A percentile compares a stretch with the other conserved stretches of the same genome.
Conservation (phyloP, 805 yeast genomes). For the Candida morakotiae region DNA sequence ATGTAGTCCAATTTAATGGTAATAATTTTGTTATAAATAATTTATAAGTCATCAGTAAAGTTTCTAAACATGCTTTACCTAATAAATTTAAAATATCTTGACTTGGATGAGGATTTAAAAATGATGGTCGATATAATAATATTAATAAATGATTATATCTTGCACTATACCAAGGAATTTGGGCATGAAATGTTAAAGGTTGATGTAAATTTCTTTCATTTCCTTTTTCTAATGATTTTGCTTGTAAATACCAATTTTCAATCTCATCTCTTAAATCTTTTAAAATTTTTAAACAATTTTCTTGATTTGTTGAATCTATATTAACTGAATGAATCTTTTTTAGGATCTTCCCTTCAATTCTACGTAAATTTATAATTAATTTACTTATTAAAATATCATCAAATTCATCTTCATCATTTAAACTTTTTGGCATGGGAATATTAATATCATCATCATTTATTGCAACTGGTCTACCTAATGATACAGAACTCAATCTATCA, state of each 20-base stretch:
- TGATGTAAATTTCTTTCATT: not conserved
- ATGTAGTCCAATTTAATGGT: constrained; percentile 49
- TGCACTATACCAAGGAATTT: constrained; percentile 31
- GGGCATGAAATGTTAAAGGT: constrained; percentile 19
- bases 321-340: constrained; percentile 43
- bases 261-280: constrained; percentile 29
- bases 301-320: constrained; percentile 25
- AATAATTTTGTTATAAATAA: constrained; percentile 40
- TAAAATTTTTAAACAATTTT: constrained; percentile 21
- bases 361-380: constrained; percentile 40
- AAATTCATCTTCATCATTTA: constrained; percentile 34
- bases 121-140: constrained; percentile 47
- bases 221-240: constrained; percentile 1
- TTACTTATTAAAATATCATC: constrained; percentile 37
- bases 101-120: constrained; percentile 43
- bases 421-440: constrained; percentile 36
- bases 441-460: constrained; percentile 48
- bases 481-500: constrained; percentile 45
- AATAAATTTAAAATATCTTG: constrained; percentile 35
- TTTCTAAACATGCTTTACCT: constrained; percentile 43
- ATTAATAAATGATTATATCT: constrained; percentile 46
- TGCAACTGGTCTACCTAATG: constrained; percentile 47
- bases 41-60: constrained; percentile 43
- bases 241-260: constrained; percentile 30
- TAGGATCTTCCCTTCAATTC: constrained; percentile 45